A percentile compares a stretch with the other conserved stretches of the same genome.
phyloP scores from a whole-genome alignment of 2,329 filamentous ascomycete genomes.

The Aspergillus floridensis region DNA sequence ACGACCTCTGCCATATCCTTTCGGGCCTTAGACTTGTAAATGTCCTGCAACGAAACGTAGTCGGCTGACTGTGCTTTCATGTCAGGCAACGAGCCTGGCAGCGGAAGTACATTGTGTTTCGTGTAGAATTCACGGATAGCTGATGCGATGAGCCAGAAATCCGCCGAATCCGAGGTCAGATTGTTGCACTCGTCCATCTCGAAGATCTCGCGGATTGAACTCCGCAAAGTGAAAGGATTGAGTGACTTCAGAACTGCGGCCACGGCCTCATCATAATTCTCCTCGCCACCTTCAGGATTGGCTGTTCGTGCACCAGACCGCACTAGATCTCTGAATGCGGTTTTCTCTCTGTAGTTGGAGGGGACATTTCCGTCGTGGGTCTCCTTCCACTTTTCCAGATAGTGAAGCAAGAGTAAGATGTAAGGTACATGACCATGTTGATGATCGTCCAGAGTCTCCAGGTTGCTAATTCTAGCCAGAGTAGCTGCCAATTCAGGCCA shows the following conservation, averaged over 20 bases:
- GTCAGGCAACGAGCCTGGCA: constrained; percentile 85
- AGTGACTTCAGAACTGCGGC: constrained; percentile 87
- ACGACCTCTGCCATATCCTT: constrained; percentile 75
- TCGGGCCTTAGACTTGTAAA: constrained; percentile 87
- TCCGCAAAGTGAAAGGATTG: constrained; percentile 64
- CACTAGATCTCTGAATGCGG: constrained; percentile 71
- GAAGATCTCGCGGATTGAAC: constrained; percentile 74
- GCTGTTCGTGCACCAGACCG: constrained; percentile 64
- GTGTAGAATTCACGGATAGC: constrained; percentile 76
- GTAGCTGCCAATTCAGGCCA: constrained; percentile 79
- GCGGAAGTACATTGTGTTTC: constrained; percentile 69
- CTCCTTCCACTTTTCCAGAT: constrained; percentile 75
- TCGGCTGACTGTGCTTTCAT: constrained; percentile 95
- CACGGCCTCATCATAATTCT: constrained; percentile 94
- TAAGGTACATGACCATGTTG: constrained; percentile 92
- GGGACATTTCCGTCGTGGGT: constrained; percentile 67
- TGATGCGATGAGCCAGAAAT: constrained; percentile 86
- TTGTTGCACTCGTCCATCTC: constrained; percentile 61
- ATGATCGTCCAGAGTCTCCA: constrained; percentile 70
- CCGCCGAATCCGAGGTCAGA: constrained; percentile 50
- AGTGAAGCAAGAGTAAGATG: constrained; percentile 76
- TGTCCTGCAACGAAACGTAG: constrained; percentile 85
- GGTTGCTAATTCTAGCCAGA: constrained; percentile 60
- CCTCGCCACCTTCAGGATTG: constrained; percentile 82
- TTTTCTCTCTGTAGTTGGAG: constrained; percentile 78